Base-by-base conservation (phyloP, 1,284 basidiomycete species). In the Rhodofomes roseus region DNA sequence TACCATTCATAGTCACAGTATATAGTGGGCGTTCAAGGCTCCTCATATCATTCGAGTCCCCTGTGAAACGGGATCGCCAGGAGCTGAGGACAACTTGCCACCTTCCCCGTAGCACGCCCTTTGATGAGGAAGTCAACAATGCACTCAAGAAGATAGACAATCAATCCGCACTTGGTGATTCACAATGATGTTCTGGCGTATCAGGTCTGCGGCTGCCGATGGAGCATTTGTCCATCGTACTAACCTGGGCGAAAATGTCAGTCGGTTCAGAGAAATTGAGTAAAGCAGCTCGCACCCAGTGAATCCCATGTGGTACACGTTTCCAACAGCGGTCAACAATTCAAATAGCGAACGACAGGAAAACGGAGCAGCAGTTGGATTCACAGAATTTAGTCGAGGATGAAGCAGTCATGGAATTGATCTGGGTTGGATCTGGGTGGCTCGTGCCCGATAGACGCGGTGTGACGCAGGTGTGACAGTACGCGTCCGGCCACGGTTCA, bases 181-280 rank as follows among this genome's bases (percentile, higher is more conserved):
- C 44, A 79, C 75, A 1, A 77, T 62, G 54, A 92, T 86, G 63
- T 91, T 91, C 52, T 88, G 81, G 58, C 77, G 73, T 44, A 92
- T 85, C 46, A 86, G 77, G 55, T 86, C 81, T 18, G 91, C 71
- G 22, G 87, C 88, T 55, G 82, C 80, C 9, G 85, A 79, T 8
- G 89, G 90, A 16, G 90, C 88, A 72, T 92, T 90, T 22, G 84
- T 81, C 90, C 90, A 92, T 64, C 90, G 81, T 51, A 88, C 90
- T 54, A 92, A 74, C 43, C 89, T 91, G 53, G 20, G 9, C n/a
- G 34, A 53, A 5, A 16, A 5, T 5, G 29, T 34, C 11, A 48
- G 31, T 31, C 44, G 29, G 43, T 8, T 18, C 23, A 3, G 9
- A 27, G 14, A 23, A 8, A 20, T 27, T 5, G 22, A 14, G 16